Evolutionary conservation across 495 filamentous ascomycete genomes (phyloP).

Genomic region (Tuber umbilicatum): DNA sequence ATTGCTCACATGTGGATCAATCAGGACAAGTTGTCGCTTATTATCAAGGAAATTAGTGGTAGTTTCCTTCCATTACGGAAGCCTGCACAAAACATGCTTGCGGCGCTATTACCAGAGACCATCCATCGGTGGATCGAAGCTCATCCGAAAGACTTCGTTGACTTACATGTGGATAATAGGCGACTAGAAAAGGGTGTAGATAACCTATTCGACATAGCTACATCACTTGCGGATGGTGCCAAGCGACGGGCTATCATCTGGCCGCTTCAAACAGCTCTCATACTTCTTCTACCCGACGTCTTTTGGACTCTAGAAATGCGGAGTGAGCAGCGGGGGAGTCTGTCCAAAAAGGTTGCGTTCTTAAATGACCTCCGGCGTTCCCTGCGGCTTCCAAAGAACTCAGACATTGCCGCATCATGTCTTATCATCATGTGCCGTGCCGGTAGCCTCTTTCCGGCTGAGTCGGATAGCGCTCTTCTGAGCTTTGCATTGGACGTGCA

Average conservation of each 20-base stretch:
- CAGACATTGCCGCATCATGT: slow-evolving; percentile 58
- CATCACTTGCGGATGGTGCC: slow-evolving; percentile 51
- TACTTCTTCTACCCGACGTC: slow-evolving; percentile 58
- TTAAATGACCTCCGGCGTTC: slow-evolving; percentile 56
- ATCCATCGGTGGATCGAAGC: slow-evolving; percentile 59
- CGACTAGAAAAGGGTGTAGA: slow-evolving; percentile 57
- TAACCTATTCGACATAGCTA: slow-evolving; percentile 59
- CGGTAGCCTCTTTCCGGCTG: slow-evolving; percentile 54
- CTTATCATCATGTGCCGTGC: slow-evolving; percentile 54
- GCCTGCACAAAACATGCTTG: slow-evolving; percentile 56
- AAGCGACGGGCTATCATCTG: slow-evolving; percentile 52
- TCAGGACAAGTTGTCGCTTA: slow-evolving; percentile 51
- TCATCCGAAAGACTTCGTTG: slow-evolving; percentile 56
- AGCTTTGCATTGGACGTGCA: slow-evolving; percentile 61
- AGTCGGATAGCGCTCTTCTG: slow-evolving; percentile 55
- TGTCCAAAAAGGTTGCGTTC: slow-evolving; percentile 58
- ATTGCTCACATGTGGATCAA: slow-evolving; percentile 58
- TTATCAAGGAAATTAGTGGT: slow-evolving; percentile 58
- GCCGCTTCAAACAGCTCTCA: slow-evolving; percentile 55
- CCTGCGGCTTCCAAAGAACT: slow-evolving; percentile 48
- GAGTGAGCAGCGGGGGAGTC: slow-evolving; percentile 52
- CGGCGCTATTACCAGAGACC: slow-evolving; percentile 52
- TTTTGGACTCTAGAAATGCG: slow-evolving; percentile 59
- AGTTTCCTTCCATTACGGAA: slow-evolving; percentile 59
- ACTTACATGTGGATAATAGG: slow-evolving; percentile 52